Percentiles rank a stretch among this genome's conserved stretches.
These are phyloP conservation scores for Raphanus raphanistrum DNA, from an alignment of 345 rosid species.

Conservation along the genomic window DNA sequence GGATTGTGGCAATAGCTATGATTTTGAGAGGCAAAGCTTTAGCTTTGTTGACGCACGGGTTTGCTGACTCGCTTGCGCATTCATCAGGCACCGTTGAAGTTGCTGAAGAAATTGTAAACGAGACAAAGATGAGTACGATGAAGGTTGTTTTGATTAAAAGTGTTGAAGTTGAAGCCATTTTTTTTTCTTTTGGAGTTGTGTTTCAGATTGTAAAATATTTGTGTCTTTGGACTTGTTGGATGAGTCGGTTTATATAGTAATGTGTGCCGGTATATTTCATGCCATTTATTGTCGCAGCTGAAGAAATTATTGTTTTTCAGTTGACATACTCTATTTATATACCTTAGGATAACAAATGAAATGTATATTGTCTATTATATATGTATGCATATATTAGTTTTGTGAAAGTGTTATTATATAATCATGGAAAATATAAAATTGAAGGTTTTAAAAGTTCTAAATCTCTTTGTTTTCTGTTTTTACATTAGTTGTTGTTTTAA, in stretches of 20 bases:
- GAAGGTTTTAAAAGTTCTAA: too few species aligned
- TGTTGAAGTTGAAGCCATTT: not conserved
- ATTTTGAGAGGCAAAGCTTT: not conserved
- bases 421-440: too few species aligned
- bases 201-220: not conserved
- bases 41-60: not conserved
- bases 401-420: too few species aligned
- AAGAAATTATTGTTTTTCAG: not conserved
- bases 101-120: not conserved
- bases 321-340: not conserved
- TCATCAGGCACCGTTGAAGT: not conserved
- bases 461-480: too few species aligned
- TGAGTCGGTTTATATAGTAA: not conserved
- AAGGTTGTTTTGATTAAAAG: not conserved
- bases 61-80: not conserved
- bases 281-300: not conserved
- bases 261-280: not conserved
- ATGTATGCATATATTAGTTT: not conserved
- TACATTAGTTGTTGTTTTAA: too few species aligned
- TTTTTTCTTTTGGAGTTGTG: not conserved
- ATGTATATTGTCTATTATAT: not conserved
- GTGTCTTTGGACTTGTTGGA: not conserved
- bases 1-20: not conserved
- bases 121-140: not conserved
- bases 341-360: not conserved